These are phyloP conservation scores for Paramecium sexaurelia DNA, from an alignment of 73 alveolate species.

Conservation along the genomic window DNA sequence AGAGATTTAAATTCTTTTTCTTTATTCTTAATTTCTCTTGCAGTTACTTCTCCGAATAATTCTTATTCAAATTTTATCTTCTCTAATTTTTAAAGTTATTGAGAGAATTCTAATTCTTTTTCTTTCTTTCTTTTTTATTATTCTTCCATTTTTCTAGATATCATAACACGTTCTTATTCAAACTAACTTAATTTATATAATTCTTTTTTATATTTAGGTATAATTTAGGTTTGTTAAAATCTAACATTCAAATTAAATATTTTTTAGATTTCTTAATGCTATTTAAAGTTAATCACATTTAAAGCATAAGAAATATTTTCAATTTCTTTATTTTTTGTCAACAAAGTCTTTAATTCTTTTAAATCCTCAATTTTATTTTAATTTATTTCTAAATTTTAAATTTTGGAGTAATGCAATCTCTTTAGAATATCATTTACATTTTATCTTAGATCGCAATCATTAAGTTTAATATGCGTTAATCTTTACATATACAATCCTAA, in stretches of 20 bases:
- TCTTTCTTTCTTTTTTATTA: not conserved
- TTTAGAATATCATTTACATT: not conserved
- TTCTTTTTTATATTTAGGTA: not conserved
- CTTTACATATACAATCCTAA: not conserved
- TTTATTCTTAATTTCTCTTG: not conserved
- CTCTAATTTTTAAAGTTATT: not conserved
- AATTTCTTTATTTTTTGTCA: not conserved
- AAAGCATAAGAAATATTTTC: not conserved
- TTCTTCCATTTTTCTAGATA: not conserved
- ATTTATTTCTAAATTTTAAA: not conserved
- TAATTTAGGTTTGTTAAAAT: not conserved
- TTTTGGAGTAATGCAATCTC: not conserved
- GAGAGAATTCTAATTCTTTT: not conserved
- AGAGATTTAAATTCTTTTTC: not conserved
- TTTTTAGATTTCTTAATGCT: conserved; percentile 14
- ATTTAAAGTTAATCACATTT: not conserved
- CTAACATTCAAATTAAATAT: not conserved
- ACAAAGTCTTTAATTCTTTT: not conserved
- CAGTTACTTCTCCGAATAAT: too few relatives aligned
- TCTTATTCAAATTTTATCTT: not conserved
- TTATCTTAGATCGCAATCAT: not conserved
- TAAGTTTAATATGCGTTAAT: not conserved
- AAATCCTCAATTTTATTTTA: not conserved
- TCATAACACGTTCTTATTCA: not conserved
- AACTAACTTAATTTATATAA: not conserved